Percentiles rank a stretch among this genome's conserved stretches.
Evolutionary conservation across 176 grass and related monocot species (phyloP).

Genomic region (Sorghum bicolor): Sorghum_bicolor_NCBIv3 NC_012870.2:65961501-65962000

Average conservation of each 20-base stretch:
- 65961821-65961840: slow-evolving; percentile 72
- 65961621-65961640: slow-evolving; percentile 56
- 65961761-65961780: slow-evolving; percentile 47
- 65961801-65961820: slow-evolving; percentile 73
- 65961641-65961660: slow-evolving; percentile 57
- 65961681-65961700: slow-evolving; percentile 66
- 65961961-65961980: slow-evolving; percentile 73
- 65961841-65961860: slow-evolving; percentile 53
- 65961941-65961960: slow-evolving; percentile 80
- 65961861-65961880: slow-evolving; percentile 47
- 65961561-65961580: slow-evolving; percentile 53
- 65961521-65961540: slow-evolving; percentile 67
- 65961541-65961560: slow-evolving; percentile 74
- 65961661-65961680: slow-evolving; percentile 61
- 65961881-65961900: slow-evolving; percentile 57
- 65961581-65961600: slow-evolving; percentile 81
- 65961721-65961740: slow-evolving; percentile 68
- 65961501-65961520: slow-evolving; percentile 49
- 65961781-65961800: slow-evolving; percentile 77
- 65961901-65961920: slow-evolving; percentile 56
- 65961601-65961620: slow-evolving; percentile 76
- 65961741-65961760: slow-evolving; percentile 54
- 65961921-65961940: slow-evolving; percentile 87
- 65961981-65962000: slow-evolving; percentile 75
- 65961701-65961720: slow-evolving; percentile 73